These are phyloP conservation scores for Cylindrotheca fusiformis DNA, from an alignment of 108 stramenopile genomes.

Conservation along the genomic window DNA sequence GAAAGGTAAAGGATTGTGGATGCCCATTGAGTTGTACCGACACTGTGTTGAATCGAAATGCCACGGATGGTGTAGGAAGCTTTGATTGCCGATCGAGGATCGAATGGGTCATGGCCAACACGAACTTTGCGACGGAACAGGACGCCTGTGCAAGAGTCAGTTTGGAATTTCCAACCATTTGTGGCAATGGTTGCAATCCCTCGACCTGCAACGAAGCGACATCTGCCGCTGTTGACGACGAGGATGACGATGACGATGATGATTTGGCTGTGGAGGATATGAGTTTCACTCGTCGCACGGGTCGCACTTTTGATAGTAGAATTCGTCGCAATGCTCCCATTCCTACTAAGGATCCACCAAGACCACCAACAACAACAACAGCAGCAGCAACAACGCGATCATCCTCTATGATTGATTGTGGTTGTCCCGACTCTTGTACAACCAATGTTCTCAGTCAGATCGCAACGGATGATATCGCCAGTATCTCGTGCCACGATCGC, in stretches of 20 bases:
- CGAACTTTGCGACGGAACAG: background rate
- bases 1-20: background rate
- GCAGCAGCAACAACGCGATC: background rate
- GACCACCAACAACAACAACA: background rate
- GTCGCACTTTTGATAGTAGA: too few relatives aligned
- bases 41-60: background rate
- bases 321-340: background rate
- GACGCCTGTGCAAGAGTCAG: background rate
- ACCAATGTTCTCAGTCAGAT: background rate
- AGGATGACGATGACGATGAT: too few relatives aligned
- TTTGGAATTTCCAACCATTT: constrained; percentile 5
- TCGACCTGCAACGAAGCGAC: background rate
- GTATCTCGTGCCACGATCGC: background rate
- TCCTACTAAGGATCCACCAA: background rate
- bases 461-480: too few relatives aligned
- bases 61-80: background rate
- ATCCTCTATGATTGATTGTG: background rate
- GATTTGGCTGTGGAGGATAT: too few relatives aligned
- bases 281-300: too few relatives aligned
- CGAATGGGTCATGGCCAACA: constrained; percentile 9
- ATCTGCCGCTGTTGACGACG: too few relatives aligned
- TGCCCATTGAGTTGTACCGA: background rate
- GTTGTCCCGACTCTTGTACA: background rate
- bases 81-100: constrained; percentile 2
- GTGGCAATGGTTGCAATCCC: constrained; percentile 3